A percentile compares a stretch with the other conserved stretches of the same genome.
phyloP scores from a whole-genome alignment of 768 basidiomycete genomes.

The Tylopilus sp. region DNA sequence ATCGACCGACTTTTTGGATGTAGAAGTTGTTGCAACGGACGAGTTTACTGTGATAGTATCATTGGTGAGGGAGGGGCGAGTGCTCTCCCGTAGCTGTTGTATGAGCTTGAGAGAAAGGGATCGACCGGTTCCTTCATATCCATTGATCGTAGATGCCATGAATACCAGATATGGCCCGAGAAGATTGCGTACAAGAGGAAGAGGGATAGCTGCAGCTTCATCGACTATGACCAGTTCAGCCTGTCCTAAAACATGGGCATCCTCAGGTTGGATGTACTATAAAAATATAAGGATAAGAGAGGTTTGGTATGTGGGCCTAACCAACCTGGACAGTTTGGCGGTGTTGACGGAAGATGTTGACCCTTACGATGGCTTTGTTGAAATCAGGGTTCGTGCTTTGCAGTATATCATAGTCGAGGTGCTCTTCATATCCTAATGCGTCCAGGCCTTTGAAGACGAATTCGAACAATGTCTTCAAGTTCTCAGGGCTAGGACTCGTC shows the following conservation, averaged over 20 bases:
- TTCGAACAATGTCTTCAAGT: conserved; percentile 95
- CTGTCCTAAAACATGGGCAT: conserved; percentile 95
- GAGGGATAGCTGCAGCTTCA: conserved; percentile 96
- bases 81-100: conserved; percentile 92
- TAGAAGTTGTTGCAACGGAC: conserved; percentile 32
- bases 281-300: conserved; percentile 2
- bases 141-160: conserved; percentile 99
- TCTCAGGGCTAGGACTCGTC: conserved; percentile 96
- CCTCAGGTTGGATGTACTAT: conserved; percentile 98
- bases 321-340: conserved; percentile 93
- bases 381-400: conserved; percentile 95
- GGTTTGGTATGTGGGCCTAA: neutral
- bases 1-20: conserved; percentile 47
- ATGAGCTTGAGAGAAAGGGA: conserved; percentile 97
- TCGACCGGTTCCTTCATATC: conserved; percentile 99
- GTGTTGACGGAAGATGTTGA: conserved; percentile 90
- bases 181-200: conserved; percentile 92
- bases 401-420: conserved; percentile 94
- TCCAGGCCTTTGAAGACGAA: conserved; percentile 98
- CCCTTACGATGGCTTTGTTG: conserved; percentile 91
- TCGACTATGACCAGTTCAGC: conserved; percentile 98
- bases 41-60: conserved; percentile 44
- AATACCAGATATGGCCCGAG: conserved; percentile 97
- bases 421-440: conserved; percentile 92
- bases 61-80: conserved; percentile 73